Percentiles rank a stretch among this genome's conserved stretches.
Evolutionary conservation across 2,329 filamentous ascomycete genomes (phyloP).

Genomic region (Leptographium lundbergii): DNA sequence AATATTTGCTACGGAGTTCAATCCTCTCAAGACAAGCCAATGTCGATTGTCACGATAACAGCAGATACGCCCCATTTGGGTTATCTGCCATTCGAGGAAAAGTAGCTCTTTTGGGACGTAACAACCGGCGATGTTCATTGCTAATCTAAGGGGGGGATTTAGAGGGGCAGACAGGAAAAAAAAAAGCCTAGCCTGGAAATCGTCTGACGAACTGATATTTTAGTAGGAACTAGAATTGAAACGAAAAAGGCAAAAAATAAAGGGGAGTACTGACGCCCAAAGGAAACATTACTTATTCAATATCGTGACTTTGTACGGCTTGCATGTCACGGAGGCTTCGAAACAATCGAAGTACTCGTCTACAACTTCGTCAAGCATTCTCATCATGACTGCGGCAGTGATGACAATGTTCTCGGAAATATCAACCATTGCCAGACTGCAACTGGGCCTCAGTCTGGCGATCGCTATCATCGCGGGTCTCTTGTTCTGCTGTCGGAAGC

Average conservation of each 20-base stretch:
- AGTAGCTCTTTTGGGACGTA: no score
- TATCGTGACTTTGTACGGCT: not conserved
- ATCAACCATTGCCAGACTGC: not conserved
- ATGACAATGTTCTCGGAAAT: not conserved
- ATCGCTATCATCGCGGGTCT: not conserved
- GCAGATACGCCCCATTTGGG: no score
- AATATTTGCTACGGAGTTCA: not conserved
- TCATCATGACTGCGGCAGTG: not conserved
- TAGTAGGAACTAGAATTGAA: not conserved
- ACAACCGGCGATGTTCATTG: no score
- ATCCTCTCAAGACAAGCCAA: no score
- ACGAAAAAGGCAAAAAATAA: not conserved
- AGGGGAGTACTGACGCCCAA: not conserved
- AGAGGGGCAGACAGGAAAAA: not conserved
- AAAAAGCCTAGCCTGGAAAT: not conserved
- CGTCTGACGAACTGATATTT: no score
- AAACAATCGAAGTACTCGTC: not conserved
- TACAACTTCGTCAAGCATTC: not conserved
- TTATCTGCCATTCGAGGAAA: no score
- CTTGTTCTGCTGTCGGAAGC: not conserved
- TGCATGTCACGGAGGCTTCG: not conserved
- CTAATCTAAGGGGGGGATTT: no score
- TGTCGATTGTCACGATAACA: no score
- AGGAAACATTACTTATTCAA: not conserved
- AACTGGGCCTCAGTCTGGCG: not conserved